Evolutionary conservation across 2,329 filamentous ascomycete species (phyloP).

Genomic region (Simplicillium aogashimaense): DNA sequence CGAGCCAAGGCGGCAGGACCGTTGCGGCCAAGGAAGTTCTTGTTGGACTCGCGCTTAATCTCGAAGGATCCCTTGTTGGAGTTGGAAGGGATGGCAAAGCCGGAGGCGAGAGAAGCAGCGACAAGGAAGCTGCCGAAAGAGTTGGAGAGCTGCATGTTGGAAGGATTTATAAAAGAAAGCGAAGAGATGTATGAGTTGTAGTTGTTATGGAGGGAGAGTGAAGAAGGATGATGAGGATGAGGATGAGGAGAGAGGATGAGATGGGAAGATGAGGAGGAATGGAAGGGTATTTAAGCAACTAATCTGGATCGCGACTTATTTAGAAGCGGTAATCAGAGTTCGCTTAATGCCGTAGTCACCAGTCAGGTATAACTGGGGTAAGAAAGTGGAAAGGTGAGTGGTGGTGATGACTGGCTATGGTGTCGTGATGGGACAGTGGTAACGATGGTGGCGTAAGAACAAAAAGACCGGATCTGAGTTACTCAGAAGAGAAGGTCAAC

Average conservation of each 20-base stretch:
- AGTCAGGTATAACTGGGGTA: no score
- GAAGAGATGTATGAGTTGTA: no score
- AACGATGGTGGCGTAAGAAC: no score
- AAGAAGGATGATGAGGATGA: constrained; percentile 3
- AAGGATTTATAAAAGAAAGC: neutral
- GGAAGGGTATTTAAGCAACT: neutral
- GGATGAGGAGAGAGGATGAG: constrained; percentile 4
- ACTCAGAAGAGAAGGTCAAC: no score
- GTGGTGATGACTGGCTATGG: no score
- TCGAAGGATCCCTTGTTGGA: neutral
- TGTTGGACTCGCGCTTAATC: neutral
- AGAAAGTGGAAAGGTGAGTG: no score
- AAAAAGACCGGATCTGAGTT: no score
- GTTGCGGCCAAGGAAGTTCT: neutral
- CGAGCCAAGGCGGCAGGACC: neutral
- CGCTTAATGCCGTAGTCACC: no score
- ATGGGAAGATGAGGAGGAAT: neutral
- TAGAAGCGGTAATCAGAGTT: no score
- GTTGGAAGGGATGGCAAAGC: neutral
- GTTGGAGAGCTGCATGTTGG: neutral
- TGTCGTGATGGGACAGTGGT: no score
- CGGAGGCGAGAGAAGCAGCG: neutral
- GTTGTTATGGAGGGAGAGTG: neutral
- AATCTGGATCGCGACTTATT: neutral
- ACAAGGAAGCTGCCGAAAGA: neutral